Base-by-base conservation (phyloP, 139 green algal species). In the Chlorella sp. region DNA sequence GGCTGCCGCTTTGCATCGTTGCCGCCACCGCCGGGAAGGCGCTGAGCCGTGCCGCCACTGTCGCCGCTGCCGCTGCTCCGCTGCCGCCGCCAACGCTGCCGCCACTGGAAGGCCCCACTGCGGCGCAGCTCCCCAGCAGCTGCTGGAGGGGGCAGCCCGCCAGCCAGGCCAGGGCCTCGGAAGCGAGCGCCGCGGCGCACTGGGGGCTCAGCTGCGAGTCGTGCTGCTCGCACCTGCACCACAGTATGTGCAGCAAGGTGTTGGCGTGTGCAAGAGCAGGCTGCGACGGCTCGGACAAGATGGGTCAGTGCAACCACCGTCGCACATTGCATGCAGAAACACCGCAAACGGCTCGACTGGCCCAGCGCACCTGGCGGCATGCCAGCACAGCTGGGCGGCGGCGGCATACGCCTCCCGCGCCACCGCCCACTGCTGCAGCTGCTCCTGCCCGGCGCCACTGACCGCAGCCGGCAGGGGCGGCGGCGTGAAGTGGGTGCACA, bases 331-430 rank as follows among this genome's bases (percentile, higher is more conserved):
- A 68, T 68, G 60, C n/a, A 43, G 13, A 41, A 30, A n/a, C 20
- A 43, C n/a, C n/a, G n/a, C n/a, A n/a, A n/a, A n/a, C n/a, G n/a
- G n/a, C 1, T 26, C 43, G 75, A 65, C 62, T 6, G 30, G 51
- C 36, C 76, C 38, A 28, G 76, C 77, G 65, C 64, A 67, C n/a
- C 79, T 67, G 24, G 36, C 74, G 0, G 85, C 85, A 44, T 92
- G 87, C 36, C 60, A 75, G 67, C 86, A 73, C n/a, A 93, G 84
- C 60, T 82, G 60, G n/a, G 79, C 77, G 44, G 88, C 64, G 22
- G 87, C 72, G 22, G 87, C 51, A 22, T 88, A 84, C 20, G 68
- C 54, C 85, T 93, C 90, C 0, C 72, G 22, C 19, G 83, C 72
- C 48, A 87, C 80, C 43, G 85, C 86, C 48, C 72, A 85, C 41